Conservation (phyloP, 768 basidiomycete species). For the Kwoniella heveanensis region DNA sequence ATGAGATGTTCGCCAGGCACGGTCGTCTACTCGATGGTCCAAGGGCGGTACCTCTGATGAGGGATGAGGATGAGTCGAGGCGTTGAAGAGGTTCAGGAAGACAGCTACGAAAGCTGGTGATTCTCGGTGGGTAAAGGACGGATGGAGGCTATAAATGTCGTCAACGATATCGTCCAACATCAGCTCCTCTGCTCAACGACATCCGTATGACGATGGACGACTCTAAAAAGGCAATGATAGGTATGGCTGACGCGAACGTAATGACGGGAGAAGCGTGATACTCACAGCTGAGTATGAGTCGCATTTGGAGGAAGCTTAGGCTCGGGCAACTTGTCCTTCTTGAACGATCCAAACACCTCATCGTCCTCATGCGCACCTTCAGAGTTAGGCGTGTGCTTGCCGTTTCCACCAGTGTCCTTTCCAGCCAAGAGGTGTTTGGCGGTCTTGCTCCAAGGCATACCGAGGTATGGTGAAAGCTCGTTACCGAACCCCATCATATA, state of each 20-base stretch:
- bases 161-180: background rate
- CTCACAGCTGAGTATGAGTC: constrained; percentile 57
- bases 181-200: too few relatives aligned
- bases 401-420: constrained; percentile 42
- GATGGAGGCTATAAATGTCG: constrained; percentile 45
- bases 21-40: constrained; percentile 39
- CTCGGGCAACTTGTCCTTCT: constrained; percentile 44
- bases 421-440: constrained; percentile 53
- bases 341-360: constrained; percentile 9
- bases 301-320: constrained; percentile 57
- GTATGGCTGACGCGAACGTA: background rate
- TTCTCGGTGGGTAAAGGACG: constrained; percentile 59
- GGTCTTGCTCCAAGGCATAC: constrained; percentile 56
- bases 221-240: too few relatives aligned
- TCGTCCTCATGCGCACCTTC: background rate
- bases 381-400: constrained; percentile 12
- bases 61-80: constrained; percentile 35
- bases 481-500: constrained; percentile 57
- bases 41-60: constrained; percentile 43
- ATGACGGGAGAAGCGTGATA: background rate
- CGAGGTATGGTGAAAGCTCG: constrained; percentile 54
- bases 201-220: too few relatives aligned
- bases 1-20: constrained; percentile 57
- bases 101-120: constrained; percentile 57
- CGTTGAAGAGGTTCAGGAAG: constrained; percentile 58